Evolutionary conservation across 306 rosid species (phyloP).

Genomic region (Dryas alaskensis): DNA sequence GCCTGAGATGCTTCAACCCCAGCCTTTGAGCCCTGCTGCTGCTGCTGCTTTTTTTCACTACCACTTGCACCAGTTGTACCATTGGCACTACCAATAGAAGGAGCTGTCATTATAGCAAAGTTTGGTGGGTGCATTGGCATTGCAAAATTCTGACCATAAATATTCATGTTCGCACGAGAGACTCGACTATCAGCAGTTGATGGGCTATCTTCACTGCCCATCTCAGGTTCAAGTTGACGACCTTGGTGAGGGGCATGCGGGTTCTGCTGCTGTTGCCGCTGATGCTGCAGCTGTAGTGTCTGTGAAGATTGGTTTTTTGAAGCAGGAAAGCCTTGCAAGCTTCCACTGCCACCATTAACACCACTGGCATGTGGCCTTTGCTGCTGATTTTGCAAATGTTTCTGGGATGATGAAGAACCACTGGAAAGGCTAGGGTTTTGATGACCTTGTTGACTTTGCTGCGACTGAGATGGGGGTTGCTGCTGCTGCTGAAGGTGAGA

Average conservation of each 20-base stretch:
- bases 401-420: conserved; percentile 82
- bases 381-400: conserved; percentile 79
- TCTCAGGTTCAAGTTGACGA: conserved; percentile 76
- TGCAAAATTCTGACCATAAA: conserved; percentile 71
- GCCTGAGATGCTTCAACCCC: conserved; percentile 70
- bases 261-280: conserved; percentile 51
- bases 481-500: conserved; percentile 71
- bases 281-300: conserved; percentile 48
- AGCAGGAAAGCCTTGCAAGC: conserved; percentile 79
- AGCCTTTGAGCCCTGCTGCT: conserved; percentile 51
- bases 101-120: conserved; percentile 70
- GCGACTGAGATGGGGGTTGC: conserved; percentile 59
- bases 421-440: conserved; percentile 65
- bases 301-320: conserved; percentile 56
- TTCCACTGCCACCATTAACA: conserved; percentile 43
- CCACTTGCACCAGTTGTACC: conserved; percentile 45
- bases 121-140: conserved; percentile 71
- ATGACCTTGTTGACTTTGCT: conserved; percentile 67
- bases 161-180: conserved; percentile 51
- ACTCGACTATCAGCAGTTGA: conserved; percentile 75
- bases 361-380: conserved; percentile 56
- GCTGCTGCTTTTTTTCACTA: conserved; percentile 64
- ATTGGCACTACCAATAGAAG: conserved; percentile 34
- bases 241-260: conserved; percentile 54
- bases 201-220: conserved; percentile 83